These are phyloP conservation scores for Termitomyces bulborhizus DNA, from an alignment of 768 basidiomycete species.

Conservation along the genomic window DNA sequence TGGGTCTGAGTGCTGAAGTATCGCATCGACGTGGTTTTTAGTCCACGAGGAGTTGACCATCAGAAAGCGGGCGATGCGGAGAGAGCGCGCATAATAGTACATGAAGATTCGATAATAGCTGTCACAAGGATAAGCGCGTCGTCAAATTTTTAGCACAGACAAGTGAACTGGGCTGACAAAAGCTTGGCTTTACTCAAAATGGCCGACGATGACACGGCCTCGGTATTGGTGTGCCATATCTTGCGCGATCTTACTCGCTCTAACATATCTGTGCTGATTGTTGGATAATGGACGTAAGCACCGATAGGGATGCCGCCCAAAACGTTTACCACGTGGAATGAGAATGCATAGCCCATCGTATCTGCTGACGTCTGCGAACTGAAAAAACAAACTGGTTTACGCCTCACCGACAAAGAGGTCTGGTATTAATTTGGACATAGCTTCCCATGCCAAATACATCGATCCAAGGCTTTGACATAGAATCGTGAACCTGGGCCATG, in stretches of 20 bases:
- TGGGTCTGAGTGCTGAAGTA: constrained; percentile 53
- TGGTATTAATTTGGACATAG: constrained; percentile 70
- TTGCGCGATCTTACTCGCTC: constrained; percentile 60
- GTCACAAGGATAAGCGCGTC: constrained; percentile 2
- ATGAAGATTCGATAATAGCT: constrained; percentile 91
- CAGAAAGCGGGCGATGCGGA: constrained; percentile 66
- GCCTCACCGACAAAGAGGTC: constrained; percentile 84
- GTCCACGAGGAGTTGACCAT: constrained; percentile 99
- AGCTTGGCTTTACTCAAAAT: constrained; percentile 59
- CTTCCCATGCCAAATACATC: constrained; percentile 78
- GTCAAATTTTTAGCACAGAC: background rate
- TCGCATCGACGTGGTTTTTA: constrained; percentile 70
- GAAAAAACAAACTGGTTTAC: background rate
- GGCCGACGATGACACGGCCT: constrained; percentile 45
- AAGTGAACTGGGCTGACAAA: constrained; percentile 29
- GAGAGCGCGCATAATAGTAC: constrained; percentile 70
- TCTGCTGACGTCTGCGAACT: constrained; percentile 40
- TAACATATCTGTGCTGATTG: constrained; percentile 93
- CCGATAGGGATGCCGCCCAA: constrained; percentile 68
- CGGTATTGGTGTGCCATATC: constrained; percentile 57
- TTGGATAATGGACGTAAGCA: constrained; percentile 95
- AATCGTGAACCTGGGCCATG: constrained; percentile 90
- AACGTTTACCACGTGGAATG: constrained; percentile 69
- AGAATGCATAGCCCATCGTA: constrained; percentile 98
- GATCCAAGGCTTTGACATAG: constrained; percentile 89